Evolutionary conservation across 2,329 filamentous ascomycete genomes (phyloP).

Genomic region (Clathrospora elynae): DNA sequence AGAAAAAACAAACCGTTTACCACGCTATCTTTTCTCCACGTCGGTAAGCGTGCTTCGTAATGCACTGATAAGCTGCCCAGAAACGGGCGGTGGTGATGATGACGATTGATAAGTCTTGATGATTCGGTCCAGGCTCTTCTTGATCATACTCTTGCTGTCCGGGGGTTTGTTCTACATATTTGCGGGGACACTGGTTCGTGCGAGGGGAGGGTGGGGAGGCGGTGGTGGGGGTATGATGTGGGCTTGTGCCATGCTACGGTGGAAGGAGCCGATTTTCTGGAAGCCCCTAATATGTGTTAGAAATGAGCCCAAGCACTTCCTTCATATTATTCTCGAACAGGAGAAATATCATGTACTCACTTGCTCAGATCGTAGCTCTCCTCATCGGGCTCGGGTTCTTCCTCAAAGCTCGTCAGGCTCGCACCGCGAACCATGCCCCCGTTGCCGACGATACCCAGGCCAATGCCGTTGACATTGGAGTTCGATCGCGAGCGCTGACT

Average conservation of each 20-base stretch:
- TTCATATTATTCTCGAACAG: not conserved
- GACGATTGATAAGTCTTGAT: too few species aligned
- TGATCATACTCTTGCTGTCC: conserved; percentile 1
- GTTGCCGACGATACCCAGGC: conserved; percentile 24
- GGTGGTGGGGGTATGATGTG: conserved; percentile 32
- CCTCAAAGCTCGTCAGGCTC: conserved; percentile 44
- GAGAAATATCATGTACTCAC: too few species aligned
- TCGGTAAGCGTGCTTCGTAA: too few species aligned
- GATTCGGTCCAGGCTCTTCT: too few species aligned
- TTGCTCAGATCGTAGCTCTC: conserved; percentile 57
- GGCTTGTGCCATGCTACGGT: conserved; percentile 44
- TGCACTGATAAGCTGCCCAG: too few species aligned
- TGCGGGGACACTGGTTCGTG: conserved; percentile 31
- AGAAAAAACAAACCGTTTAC: not conserved
- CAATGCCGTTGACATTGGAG: conserved; percentile 37
- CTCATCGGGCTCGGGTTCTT: conserved; percentile 52
- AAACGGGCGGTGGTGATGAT: too few species aligned
- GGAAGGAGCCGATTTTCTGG: conserved; percentile 56
- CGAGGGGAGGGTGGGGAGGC: conserved; percentile 8
- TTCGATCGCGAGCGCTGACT: conserved; percentile 39
- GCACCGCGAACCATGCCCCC: conserved; percentile 46
- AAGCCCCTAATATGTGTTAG: conserved; percentile 53
- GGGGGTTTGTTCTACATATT: conserved; percentile 23
- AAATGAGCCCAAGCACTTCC: too few species aligned
- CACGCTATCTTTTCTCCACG: too few species aligned